Evolutionary conservation across 148 eudicot genomes (phyloP).

Genomic region (Cornus kousa): DNA sequence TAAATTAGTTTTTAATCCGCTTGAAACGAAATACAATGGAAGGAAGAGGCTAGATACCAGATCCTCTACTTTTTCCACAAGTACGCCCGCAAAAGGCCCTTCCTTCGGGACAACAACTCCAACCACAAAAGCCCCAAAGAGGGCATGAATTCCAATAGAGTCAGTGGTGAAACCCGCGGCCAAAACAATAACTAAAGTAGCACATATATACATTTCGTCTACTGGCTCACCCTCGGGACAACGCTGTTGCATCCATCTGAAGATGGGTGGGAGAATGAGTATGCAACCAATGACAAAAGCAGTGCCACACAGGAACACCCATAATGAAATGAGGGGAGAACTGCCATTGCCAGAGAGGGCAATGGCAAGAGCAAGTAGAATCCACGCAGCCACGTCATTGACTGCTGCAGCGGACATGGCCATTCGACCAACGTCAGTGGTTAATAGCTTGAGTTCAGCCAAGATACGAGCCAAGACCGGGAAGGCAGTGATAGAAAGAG

Average conservation of each 20-base stretch:
- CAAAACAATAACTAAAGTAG: slow-evolving; percentile 52
- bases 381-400: slow-evolving; percentile 88
- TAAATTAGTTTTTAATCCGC: slow-evolving; percentile 76
- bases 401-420: slow-evolving; percentile 96
- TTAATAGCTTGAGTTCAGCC: slow-evolving; percentile 79
- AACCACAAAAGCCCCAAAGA: slow-evolving; percentile 79
- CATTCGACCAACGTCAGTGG: slow-evolving; percentile 78
- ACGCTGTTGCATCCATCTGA: slow-evolving; percentile 55
- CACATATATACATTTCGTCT: slow-evolving; percentile 63
- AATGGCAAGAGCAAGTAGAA: slow-evolving; percentile 76
- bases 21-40: slow-evolving; percentile 79
- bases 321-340: slow-evolving; percentile 60
- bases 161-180: slow-evolving; percentile 82
- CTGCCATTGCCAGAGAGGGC: slow-evolving; percentile 60
- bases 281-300: slow-evolving; percentile 46
- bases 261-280: slow-evolving; percentile 50
- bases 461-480: slow-evolving; percentile 84
- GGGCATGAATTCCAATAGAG: slow-evolving; percentile 79
- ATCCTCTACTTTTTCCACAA: slow-evolving; percentile 86
- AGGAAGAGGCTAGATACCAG: slow-evolving; percentile 79
- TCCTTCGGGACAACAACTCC: slow-evolving; percentile 79
- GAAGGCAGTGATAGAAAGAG: slow-evolving; percentile 80
- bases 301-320: slow-evolving; percentile 60
- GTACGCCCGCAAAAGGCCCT: slow-evolving; percentile 69
- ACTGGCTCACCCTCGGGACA: slow-evolving; percentile 80